These are phyloP conservation scores for Daedaleopsis sinensis DNA, from an alignment of 768 basidiomycete species.

Conservation along the genomic window DNA sequence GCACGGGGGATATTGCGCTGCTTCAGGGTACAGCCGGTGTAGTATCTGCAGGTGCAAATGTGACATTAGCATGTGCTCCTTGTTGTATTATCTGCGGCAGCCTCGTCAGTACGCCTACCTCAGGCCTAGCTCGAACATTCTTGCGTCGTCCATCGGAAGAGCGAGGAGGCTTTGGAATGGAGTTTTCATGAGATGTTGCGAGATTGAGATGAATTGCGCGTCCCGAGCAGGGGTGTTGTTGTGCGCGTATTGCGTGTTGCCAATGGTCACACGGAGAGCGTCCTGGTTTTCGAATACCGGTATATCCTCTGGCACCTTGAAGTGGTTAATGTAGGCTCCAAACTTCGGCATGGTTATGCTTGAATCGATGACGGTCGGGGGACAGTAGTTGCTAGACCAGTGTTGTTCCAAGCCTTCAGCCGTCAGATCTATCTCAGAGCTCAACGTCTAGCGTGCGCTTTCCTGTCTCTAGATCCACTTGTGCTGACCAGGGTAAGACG, in stretches of 20 bases:
- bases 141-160: background rate
- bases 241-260: background rate
- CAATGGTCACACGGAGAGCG: background rate
- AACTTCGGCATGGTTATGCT: too few relatives aligned
- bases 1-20: conserved; percentile 1
- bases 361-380: too few relatives aligned
- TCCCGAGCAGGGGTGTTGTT: background rate
- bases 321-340: too few relatives aligned
- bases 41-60: background rate
- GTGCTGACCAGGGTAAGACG: too few relatives aligned
- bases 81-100: background rate
- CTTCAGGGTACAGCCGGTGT: background rate
- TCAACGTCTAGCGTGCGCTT: too few relatives aligned
- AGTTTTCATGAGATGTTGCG: background rate
- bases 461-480: too few relatives aligned
- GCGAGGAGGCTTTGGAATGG: background rate
- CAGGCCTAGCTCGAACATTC: conserved; percentile 9
- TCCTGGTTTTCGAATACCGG: background rate
- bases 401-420: too few relatives aligned
- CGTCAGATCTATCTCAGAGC: too few relatives aligned
- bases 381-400: too few relatives aligned
- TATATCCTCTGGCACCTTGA: background rate
- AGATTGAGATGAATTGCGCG: background rate
- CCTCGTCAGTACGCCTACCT: conserved; percentile 2
- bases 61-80: background rate